phyloP scores from a whole-genome alignment of 441 rosid species.

The Erodium moschatum region DNA sequence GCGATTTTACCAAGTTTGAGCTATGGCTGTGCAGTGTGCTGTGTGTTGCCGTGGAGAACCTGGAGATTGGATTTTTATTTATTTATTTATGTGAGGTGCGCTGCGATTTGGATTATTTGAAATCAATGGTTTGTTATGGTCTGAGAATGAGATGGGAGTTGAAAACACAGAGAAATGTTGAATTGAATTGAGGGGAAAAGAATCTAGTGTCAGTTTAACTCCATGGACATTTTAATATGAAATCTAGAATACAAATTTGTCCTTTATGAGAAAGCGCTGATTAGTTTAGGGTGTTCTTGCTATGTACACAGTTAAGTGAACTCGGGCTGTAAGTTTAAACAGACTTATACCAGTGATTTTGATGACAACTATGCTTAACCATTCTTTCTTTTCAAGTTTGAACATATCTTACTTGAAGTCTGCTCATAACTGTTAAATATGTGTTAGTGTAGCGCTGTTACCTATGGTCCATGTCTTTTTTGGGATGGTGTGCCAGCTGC shows the following conservation, averaged over 20 bases:
- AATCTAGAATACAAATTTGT: no score
- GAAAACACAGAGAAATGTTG: background rate
- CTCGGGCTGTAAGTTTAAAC: background rate
- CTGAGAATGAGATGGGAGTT: background rate
- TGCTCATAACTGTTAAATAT: background rate
- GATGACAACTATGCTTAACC: background rate
- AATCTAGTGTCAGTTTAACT: background rate
- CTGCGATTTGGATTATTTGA: background rate
- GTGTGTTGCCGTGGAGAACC: background rate
- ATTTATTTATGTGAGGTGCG: background rate
- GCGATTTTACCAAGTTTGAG: background rate
- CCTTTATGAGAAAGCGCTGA: background rate
- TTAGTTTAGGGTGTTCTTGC: background rate
- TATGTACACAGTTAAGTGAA: background rate
- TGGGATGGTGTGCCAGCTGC: background rate
- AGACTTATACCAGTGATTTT: background rate
- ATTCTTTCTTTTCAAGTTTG: background rate
- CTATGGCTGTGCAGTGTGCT: conserved; percentile 10
- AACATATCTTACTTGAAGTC: background rate
- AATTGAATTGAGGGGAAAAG: background rate
- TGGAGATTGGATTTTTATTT: background rate
- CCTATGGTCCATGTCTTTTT: background rate
- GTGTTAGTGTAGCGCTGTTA: background rate
- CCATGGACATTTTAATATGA: background rate
- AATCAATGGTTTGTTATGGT: background rate